Conservation (phyloP, 2,329 filamentous ascomycete species). For the Neopestalotiopsis sp. region DNA sequence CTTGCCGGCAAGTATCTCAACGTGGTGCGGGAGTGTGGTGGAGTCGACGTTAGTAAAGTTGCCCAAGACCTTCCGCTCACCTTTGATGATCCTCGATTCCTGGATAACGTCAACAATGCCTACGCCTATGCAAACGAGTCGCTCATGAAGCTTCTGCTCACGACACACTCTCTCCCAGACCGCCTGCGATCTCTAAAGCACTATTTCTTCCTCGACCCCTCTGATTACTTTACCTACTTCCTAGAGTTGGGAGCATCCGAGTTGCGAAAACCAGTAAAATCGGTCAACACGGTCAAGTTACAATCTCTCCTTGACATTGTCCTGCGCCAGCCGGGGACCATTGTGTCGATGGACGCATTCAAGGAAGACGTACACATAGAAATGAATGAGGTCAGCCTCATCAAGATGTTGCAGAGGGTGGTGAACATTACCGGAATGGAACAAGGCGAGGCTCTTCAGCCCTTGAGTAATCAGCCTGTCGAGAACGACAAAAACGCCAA, state of each 20-base stretch:
- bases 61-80: constrained; percentile 87
- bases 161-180: constrained; percentile 87
- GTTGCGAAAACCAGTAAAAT: constrained; percentile 85
- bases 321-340: constrained; percentile 91
- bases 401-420: constrained; percentile 92
- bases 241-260: constrained; percentile 90
- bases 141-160: constrained; percentile 86
- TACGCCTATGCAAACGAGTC: constrained; percentile 97
- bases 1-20: constrained; percentile 98
- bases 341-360: constrained; percentile 93
- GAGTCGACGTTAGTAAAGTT: constrained; percentile 89
- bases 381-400: constrained; percentile 94
- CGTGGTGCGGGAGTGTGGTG: constrained; percentile 95
- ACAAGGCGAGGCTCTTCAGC: constrained; percentile 82
- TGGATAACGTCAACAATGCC: constrained; percentile 94
- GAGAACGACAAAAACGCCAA: constrained; percentile 86
- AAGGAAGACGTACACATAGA: constrained; percentile 98
- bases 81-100: constrained; percentile 89
- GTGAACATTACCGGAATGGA: constrained; percentile 97
- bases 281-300: constrained; percentile 89
- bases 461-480: constrained; percentile 68
- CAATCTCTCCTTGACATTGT: constrained; percentile 96
- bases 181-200: constrained; percentile 92
- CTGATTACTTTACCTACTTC: constrained; percentile 98
- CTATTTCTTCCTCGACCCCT: constrained; percentile 98